Conservation (phyloP, 495 filamentous ascomycete genomes). For the Cladorrhinum samala region DNA sequence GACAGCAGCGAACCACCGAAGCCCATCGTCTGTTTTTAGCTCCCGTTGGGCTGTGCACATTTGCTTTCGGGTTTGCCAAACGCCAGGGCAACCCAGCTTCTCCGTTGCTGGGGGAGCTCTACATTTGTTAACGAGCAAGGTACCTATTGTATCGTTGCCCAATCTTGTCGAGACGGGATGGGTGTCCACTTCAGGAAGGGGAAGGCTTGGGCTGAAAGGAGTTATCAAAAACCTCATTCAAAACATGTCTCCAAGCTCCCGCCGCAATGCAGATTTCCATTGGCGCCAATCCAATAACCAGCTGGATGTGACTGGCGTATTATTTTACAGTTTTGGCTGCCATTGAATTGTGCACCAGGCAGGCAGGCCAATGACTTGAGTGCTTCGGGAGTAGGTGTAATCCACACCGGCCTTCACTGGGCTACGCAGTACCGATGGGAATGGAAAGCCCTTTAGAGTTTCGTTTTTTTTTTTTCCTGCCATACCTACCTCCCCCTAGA, state of each 20-base stretch:
- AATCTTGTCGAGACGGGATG: not conserved
- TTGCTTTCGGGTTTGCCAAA: conserved; percentile 14
- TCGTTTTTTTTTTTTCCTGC: too few relatives aligned
- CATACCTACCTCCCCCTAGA: too few relatives aligned
- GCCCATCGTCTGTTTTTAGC: conserved; percentile 23
- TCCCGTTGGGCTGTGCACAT: conserved; percentile 30
- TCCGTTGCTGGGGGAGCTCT: not conserved
- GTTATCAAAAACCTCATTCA: not conserved
- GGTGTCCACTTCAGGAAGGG: conserved; percentile 2
- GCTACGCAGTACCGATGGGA: too few relatives aligned
- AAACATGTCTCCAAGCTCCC: not conserved
- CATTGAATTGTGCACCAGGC: too few relatives aligned
- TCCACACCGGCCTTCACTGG: too few relatives aligned
- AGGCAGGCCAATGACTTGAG: too few relatives aligned
- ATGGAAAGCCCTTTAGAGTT: too few relatives aligned
- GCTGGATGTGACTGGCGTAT: too few relatives aligned
- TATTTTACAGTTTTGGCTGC: too few relatives aligned
- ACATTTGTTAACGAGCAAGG: not conserved
- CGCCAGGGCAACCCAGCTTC: conserved; percentile 14
- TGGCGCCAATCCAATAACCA: not conserved
- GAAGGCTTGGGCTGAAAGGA: conserved; percentile 7
- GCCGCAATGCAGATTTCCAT: not conserved
- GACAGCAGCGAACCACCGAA: not conserved
- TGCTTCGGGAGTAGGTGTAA: too few relatives aligned
- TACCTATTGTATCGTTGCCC: not conserved